phyloP scores from a whole-genome alignment of 352 stramenopile genomes.

The Pythium chondricola region DNA sequence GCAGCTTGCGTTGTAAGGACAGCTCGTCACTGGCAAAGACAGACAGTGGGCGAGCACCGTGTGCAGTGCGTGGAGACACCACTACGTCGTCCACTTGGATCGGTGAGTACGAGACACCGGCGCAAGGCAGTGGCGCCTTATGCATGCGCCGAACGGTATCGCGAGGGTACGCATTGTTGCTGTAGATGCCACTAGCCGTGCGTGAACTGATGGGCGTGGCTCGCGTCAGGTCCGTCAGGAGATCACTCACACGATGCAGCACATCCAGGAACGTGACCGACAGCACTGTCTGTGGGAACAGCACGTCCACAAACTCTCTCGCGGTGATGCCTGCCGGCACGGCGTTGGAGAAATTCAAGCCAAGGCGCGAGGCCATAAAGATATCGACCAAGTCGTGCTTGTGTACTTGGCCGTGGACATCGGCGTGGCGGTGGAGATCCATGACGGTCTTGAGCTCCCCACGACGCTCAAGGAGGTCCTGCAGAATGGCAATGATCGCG shows the following conservation, averaged over 20 bases:
- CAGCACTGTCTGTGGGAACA: conserved; percentile 32
- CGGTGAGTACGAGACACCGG: conserved; percentile 13
- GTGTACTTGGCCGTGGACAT: conserved; percentile 54
- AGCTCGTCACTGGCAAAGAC: conserved; percentile 25
- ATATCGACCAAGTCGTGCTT: conserved; percentile 58
- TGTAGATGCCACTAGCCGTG: conserved; percentile 14
- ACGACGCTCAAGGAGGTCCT: conserved; percentile 65
- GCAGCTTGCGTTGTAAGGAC: conserved; percentile 45
- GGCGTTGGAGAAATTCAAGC: conserved; percentile 42
- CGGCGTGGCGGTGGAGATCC: conserved; percentile 49
- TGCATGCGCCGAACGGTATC: conserved; percentile 36
- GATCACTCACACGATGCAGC: conserved; percentile 49
- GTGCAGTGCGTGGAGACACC: background rate
- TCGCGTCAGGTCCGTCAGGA: conserved; percentile 42
- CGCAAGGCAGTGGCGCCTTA: conserved; percentile 22
- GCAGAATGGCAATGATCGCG: conserved; percentile 44
- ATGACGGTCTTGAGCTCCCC: conserved; percentile 67
- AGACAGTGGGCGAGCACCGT: conserved; percentile 3
- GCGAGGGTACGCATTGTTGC: conserved; percentile 25
- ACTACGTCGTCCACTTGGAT: conserved; percentile 1
- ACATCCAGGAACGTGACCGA: conserved; percentile 53
- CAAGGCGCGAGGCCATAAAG: conserved; percentile 51
- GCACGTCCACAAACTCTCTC: conserved; percentile 50
- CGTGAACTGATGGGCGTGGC: conserved; percentile 1
- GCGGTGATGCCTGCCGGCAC: conserved; percentile 27